Percentiles rank a stretch among this genome's conserved stretches.
These are phyloP conservation scores for Sphaerosporella brunnea DNA, from an alignment of 495 filamentous ascomycete genomes.

Conservation along the genomic window DNA sequence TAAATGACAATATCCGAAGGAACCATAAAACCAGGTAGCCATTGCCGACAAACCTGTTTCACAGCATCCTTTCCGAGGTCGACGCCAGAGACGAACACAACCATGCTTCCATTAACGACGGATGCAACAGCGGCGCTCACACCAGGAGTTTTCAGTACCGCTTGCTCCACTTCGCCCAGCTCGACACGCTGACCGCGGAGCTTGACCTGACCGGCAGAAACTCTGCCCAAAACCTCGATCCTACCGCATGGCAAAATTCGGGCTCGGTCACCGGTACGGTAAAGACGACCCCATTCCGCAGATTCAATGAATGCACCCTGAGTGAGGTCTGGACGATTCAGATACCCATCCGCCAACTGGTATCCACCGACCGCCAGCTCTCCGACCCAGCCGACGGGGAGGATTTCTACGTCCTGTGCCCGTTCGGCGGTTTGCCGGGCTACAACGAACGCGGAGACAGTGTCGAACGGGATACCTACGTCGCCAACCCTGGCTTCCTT, in stretches of 20 bases:
- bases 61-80: conserved; percentile 29
- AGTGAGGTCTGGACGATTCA: conserved; percentile 68
- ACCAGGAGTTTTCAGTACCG: conserved; percentile 36
- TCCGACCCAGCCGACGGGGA: conserved; percentile 50
- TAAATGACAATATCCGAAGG: conserved; percentile 49
- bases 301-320: conserved; percentile 41
- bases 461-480: conserved; percentile 56
- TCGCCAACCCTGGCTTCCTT: conserved; percentile 37
- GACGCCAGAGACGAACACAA: conserved; percentile 46
- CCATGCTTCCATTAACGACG: conserved; percentile 41
- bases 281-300: conserved; percentile 38
- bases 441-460: conserved; percentile 58
- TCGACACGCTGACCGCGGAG: conserved; percentile 67
- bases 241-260: conserved; percentile 47
- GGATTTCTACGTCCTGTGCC: conserved; percentile 30
- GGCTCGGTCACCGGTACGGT: conserved; percentile 75
- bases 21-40: conserved; percentile 64
- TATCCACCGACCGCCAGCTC: conserved; percentile 69
- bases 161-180: conserved; percentile 65
- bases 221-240: conserved; percentile 68
- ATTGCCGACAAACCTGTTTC: conserved; percentile 40
- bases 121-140: conserved; percentile 40
- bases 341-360: conserved; percentile 63
- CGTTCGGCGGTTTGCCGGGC: conserved; percentile 22
- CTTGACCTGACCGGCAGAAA: conserved; percentile 63